phyloP scores from a whole-genome alignment of 2,329 filamentous ascomycete species.

The Fusarium floridanum region DNA sequence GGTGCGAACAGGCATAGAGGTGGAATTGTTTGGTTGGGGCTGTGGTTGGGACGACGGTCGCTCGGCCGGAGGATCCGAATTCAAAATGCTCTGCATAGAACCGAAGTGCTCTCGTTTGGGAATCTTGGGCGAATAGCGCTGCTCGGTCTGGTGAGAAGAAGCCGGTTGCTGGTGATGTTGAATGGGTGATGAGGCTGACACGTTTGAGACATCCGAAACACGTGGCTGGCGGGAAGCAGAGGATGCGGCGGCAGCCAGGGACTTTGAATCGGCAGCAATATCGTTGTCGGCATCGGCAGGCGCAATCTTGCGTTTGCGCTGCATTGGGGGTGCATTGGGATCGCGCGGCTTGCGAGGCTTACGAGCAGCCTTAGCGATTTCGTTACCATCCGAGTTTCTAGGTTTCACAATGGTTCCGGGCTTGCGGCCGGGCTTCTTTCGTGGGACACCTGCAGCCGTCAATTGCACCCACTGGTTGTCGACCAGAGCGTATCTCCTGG shows the following conservation, averaged over 20 bases:
- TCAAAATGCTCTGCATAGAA: conserved; percentile 69
- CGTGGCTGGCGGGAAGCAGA: conserved; percentile 41
- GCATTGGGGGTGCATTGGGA: conserved; percentile 67
- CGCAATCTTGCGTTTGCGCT: conserved; percentile 67
- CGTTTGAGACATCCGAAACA: conserved; percentile 42
- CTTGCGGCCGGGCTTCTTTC: conserved; percentile 76
- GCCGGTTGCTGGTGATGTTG: conserved; percentile 49
- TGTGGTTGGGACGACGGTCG: conserved; percentile 39
- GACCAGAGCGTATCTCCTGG: conserved; percentile 51
- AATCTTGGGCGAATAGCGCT: conserved; percentile 59
- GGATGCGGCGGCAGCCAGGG: conserved; percentile 49
- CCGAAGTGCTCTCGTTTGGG: conserved; percentile 65
- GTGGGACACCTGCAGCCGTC: conserved; percentile 69
- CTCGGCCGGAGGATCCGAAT: conserved; percentile 58
- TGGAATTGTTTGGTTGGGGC: conserved; percentile 55
- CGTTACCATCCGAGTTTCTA: conserved; percentile 56
- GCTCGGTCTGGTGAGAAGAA: conserved; percentile 42
- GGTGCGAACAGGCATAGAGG: conserved; percentile 65
- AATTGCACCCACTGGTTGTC: conserved; percentile 61
- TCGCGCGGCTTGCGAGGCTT: conserved; percentile 70
- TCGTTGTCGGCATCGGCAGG: conserved; percentile 55
- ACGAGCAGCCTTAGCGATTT: conserved; percentile 59
- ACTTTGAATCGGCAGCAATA: conserved; percentile 52
- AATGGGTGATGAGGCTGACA: conserved; percentile 43
- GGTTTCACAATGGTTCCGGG: conserved; percentile 68